Evolutionary conservation across 2,329 filamentous ascomycete genomes (phyloP).

Genomic region (Exophiala bonariae): DNA sequence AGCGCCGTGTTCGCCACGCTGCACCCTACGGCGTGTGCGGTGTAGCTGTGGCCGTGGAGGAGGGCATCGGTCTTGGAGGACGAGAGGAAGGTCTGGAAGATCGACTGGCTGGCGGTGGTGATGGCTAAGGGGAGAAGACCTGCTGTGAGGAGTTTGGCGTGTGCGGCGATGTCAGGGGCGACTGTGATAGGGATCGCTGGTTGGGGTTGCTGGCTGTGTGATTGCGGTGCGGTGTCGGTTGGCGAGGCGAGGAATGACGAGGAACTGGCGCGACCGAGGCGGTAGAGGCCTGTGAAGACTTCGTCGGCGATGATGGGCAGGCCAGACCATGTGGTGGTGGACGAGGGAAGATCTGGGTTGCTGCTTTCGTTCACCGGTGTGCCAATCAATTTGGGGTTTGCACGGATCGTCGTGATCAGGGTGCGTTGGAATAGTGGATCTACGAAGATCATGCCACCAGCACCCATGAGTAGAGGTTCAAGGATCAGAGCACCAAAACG

Average conservation of each 20-base stretch:
- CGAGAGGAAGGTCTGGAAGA: constrained; percentile 71
- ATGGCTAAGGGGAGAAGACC: constrained; percentile 75
- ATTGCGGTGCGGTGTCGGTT: constrained; percentile 2
- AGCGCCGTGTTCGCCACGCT: constrained; percentile 72
- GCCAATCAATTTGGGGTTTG: constrained; percentile 56
- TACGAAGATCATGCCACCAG: constrained; percentile 81
- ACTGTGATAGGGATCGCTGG: constrained; percentile 36
- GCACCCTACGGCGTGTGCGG: constrained; percentile 78
- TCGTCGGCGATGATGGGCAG: constrained; percentile 82
- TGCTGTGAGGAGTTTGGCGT: constrained; percentile 82
- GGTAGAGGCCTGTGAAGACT: constrained; percentile 83
- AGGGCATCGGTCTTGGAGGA: constrained; percentile 75
- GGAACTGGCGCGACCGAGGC: constrained; percentile 71
- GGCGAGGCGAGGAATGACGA: constrained; percentile 61
- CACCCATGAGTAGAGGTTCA: constrained; percentile 77
- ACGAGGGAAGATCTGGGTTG: constrained; percentile 15
- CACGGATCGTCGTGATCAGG: constrained; percentile 67
- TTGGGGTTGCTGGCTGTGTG: not conserved
- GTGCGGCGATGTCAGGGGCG: constrained; percentile 73
- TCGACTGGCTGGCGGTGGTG: constrained; percentile 70
- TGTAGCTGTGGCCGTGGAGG: constrained; percentile 84
- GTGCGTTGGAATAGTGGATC: constrained; percentile 79
- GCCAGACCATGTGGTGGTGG: constrained; percentile 60
- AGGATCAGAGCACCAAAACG: constrained; percentile 77
- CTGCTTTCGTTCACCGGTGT: not conserved